A percentile compares a stretch with the other conserved stretches of the same genome.
Conservation (phyloP, 2,329 filamentous ascomycete genomes). For the Colletotrichum sp. region DNA sequence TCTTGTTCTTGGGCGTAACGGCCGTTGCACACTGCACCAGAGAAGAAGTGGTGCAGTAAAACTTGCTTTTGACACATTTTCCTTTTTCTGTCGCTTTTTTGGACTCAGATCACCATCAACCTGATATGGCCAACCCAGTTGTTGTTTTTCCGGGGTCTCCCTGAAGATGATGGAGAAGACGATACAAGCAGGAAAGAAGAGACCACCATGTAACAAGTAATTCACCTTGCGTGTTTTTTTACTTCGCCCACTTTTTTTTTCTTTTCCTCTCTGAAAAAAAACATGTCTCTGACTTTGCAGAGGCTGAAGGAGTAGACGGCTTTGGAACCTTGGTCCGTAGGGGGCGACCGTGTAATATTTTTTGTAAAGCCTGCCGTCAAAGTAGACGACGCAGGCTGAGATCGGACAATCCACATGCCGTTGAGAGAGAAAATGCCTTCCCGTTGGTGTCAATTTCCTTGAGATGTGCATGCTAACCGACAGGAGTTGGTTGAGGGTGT, state of each 20-base stretch:
- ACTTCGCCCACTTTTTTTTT: not conserved
- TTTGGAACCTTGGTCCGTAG: not conserved
- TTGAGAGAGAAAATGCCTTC: not conserved
- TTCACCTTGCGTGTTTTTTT: slow-evolving; percentile 14
- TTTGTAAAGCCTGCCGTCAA: not conserved
- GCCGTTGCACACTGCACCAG: slow-evolving; percentile 7
- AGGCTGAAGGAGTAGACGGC: not conserved
- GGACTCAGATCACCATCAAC: slow-evolving; percentile 6
- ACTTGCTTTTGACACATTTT: slow-evolving; percentile 10
- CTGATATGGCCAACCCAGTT: slow-evolving; percentile 1
- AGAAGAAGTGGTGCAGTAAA: slow-evolving; percentile 7
- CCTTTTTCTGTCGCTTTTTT: not conserved
- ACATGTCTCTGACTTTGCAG: not conserved
- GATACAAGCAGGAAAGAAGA: slow-evolving; percentile 11
- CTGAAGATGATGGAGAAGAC: not conserved
- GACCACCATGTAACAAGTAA: slow-evolving; percentile 19
- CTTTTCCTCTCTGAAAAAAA: not conserved
- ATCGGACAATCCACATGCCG: not conserved
- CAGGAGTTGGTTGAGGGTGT: not conserved
- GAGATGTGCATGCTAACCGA: not conserved
- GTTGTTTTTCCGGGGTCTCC: slow-evolving; percentile 3
- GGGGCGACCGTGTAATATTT: slow-evolving; percentile 9
- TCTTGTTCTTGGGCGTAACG: slow-evolving; percentile 20
- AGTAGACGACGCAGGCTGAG: not conserved
- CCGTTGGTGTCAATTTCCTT: not conserved